These are phyloP conservation scores for Penicillium verrucosum DNA, from an alignment of 2,329 filamentous ascomycete genomes.

Conservation along the genomic window DNA sequence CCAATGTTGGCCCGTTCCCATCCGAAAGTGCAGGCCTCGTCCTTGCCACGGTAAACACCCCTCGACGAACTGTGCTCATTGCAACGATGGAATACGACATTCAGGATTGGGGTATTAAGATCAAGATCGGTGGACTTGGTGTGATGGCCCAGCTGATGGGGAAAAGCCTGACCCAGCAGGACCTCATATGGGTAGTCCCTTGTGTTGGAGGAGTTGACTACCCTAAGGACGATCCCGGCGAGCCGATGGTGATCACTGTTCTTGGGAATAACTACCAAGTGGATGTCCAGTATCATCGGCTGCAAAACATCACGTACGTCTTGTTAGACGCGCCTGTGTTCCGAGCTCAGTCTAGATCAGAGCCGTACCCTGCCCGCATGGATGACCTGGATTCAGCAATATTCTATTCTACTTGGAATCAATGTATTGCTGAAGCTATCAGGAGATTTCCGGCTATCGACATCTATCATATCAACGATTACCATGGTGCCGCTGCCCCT, in stretches of 20 bases:
- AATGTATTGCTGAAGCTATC: slow-evolving; percentile 63
- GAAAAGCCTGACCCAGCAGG: slow-evolving; percentile 61
- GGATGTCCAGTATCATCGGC: slow-evolving; percentile 60
- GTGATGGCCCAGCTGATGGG: slow-evolving; percentile 70
- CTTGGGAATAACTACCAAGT: slow-evolving; percentile 60
- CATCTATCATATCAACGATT: slow-evolving; percentile 65
- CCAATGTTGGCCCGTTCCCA: slow-evolving; percentile 29
- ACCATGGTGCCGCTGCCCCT: slow-evolving; percentile 62
- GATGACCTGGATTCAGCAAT: slow-evolving; percentile 65
- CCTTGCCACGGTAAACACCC: slow-evolving; percentile 24
- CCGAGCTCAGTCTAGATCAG: slow-evolving; percentile 60
- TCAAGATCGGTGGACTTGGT: slow-evolving; percentile 68
- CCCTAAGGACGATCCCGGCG: slow-evolving; percentile 56
- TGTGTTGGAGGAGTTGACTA: slow-evolving; percentile 64
- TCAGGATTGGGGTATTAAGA: slow-evolving; percentile 66
- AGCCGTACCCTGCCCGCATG: slow-evolving; percentile 66
- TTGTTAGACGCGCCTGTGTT: slow-evolving; percentile 66
- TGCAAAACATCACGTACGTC: slow-evolving; percentile 66
- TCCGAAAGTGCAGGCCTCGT: slow-evolving; percentile 28
- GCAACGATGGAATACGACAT: slow-evolving; percentile 72
- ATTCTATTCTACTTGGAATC: slow-evolving; percentile 68
- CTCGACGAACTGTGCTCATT: slow-evolving; percentile 58
- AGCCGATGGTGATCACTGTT: slow-evolving; percentile 61
- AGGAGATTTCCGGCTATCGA: slow-evolving; percentile 62
- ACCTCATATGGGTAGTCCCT: slow-evolving; percentile 63